Conservation (phyloP, 2,329 filamentous ascomycete genomes). For the Botrytis aclada region DNA sequence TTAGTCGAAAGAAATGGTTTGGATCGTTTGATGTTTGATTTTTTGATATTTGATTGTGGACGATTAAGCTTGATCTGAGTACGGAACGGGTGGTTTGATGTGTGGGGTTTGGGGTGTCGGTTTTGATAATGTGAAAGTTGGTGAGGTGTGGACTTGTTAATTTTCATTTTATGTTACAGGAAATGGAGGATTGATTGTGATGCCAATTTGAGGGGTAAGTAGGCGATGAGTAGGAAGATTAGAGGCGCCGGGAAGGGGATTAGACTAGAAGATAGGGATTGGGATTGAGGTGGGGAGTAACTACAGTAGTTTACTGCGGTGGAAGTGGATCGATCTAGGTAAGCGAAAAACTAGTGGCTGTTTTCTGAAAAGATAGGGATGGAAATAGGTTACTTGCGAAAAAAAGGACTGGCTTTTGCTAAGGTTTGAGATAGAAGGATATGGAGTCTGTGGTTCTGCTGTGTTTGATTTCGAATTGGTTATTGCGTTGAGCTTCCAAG, state of each 20-base stretch:
- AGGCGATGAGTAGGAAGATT: too few species aligned
- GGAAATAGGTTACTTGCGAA: too few species aligned
- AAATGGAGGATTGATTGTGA: not conserved
- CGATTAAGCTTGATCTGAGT: not conserved
- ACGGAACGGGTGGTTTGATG: not conserved
- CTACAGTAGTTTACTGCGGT: too few species aligned
- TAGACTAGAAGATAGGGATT: not conserved
- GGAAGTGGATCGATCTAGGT: too few species aligned
- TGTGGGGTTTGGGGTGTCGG: accelerated
- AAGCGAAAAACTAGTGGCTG: not conserved
- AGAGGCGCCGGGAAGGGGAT: not conserved
- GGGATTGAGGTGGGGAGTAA: too few species aligned
- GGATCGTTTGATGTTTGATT: not conserved
- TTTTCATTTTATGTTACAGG: not conserved
- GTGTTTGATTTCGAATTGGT: too few species aligned
- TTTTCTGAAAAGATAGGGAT: accelerated
- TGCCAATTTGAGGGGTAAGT: too few species aligned
- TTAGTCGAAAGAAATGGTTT: accelerated
- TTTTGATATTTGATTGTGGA: too few species aligned
- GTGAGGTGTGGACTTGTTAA: not conserved
- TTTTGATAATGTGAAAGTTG: not conserved
- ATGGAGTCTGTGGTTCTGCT: too few species aligned
- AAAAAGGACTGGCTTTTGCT: too few species aligned
- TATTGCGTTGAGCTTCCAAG: too few species aligned
- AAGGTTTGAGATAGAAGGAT: too few species aligned